Conservation (phyloP, 768 basidiomycete species). For the Pulveroboletus sp. region DNA sequence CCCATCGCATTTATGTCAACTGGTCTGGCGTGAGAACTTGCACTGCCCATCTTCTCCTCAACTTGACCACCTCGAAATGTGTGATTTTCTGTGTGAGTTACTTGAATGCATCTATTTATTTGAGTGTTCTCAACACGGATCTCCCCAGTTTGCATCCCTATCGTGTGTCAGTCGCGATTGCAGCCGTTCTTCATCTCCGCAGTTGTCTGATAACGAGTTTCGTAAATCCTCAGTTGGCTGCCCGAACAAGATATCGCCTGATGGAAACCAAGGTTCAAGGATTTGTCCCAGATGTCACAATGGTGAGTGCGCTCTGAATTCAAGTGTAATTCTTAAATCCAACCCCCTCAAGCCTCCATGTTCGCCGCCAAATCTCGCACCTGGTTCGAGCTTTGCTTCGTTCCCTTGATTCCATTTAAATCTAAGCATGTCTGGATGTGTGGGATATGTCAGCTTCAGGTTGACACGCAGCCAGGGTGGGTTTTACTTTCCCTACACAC, state of each 20-base stretch:
- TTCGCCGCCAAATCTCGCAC: constrained; percentile 59
- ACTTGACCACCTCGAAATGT: not conserved
- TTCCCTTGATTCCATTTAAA: constrained; percentile 66
- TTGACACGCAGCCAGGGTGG: constrained; percentile 50
- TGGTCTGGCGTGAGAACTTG: no score
- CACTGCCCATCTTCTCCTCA: no score
- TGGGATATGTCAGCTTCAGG: constrained; percentile 65
- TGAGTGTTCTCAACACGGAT: not conserved
- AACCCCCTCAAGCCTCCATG: constrained; percentile 47
- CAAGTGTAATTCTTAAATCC: not conserved
- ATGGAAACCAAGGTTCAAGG: constrained; percentile 49
- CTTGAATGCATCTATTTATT: no score
- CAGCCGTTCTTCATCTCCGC: constrained; percentile 2
- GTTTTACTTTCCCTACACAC: constrained; percentile 13
- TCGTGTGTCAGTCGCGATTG: constrained; percentile 39
- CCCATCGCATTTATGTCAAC: no score
- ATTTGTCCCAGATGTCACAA: constrained; percentile 75
- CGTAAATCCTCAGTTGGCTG: constrained; percentile 55
- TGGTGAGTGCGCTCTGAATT: constrained; percentile 38
- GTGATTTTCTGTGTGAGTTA: constrained; percentile 1
- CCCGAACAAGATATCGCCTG: constrained; percentile 55
- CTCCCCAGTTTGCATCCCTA: constrained; percentile 49
- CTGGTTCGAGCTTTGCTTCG: constrained; percentile 78
- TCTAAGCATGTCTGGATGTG: constrained; percentile 68
- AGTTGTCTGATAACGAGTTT: constrained; percentile 7